phyloP scores from a whole-genome alignment of 768 basidiomycete genomes.

The Mycena polygramma region DNA sequence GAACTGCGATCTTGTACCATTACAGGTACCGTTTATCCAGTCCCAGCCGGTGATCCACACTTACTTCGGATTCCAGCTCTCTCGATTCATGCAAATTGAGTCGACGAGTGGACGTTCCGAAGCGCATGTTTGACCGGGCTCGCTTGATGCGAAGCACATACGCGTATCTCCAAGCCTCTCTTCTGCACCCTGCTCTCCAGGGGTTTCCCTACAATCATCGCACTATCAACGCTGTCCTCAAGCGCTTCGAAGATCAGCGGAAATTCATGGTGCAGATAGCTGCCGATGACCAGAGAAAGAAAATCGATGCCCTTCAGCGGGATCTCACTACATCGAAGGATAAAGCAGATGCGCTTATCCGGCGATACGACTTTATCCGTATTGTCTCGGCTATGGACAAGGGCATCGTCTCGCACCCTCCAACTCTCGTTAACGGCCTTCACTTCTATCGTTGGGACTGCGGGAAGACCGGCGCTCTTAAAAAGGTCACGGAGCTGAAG shows the following conservation, averaged over 20 bases:
- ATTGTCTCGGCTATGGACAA: constrained; percentile 30
- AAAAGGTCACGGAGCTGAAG: constrained; percentile 28
- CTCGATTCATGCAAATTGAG: constrained; percentile 29
- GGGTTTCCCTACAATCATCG: constrained; percentile 15
- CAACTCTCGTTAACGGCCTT: constrained; percentile 8
- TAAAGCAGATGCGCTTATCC: constrained; percentile 25
- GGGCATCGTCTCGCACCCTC: constrained; percentile 21
- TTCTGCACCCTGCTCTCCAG: constrained; percentile 37
- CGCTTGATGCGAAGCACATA: constrained; percentile 33
- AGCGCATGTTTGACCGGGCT: constrained; percentile 30
- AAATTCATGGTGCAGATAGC: constrained; percentile 21
- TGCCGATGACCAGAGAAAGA: constrained; percentile 12
- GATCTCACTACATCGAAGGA: constrained; percentile 30
- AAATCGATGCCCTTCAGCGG: constrained; percentile 21
- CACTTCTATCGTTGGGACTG: constrained; percentile 35
- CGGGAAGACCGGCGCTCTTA: constrained; percentile 32
- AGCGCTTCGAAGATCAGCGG: constrained; percentile 34
- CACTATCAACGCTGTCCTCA: constrained; percentile 26
- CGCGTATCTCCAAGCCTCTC: constrained; percentile 28
- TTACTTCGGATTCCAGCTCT: constrained; percentile 12
- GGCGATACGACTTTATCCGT: constrained; percentile 36
- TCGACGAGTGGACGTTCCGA: constrained; percentile 25
- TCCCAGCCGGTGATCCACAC: not conserved
- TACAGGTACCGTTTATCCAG: constrained; percentile 31
- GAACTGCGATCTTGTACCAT: constrained; percentile 34